Percentiles rank a stretch among this genome's conserved stretches.
Evolutionary conservation across 805 yeast species (phyloP).

Genomic region (Kazachstania psychrophila): DNA sequence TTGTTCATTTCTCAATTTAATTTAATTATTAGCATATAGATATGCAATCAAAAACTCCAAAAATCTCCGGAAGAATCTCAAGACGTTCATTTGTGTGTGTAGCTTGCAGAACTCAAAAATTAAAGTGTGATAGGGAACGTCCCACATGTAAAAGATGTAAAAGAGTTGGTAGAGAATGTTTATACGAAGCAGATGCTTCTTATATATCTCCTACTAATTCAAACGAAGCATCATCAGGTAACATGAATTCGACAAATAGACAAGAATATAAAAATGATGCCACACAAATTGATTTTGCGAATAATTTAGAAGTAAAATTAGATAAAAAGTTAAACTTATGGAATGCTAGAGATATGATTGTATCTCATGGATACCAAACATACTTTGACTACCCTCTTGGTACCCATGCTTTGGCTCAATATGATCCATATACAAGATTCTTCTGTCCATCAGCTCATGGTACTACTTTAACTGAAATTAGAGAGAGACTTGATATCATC

Average conservation of each 20-base stretch:
- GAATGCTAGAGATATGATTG: constrained; percentile 8
- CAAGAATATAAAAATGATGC: no score
- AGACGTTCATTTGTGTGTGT: constrained; percentile 7
- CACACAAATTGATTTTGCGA: no score
- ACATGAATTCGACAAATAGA: no score
- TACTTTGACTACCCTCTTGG: constrained; percentile 9
- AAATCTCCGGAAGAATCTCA: no score
- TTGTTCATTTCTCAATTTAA: no score
- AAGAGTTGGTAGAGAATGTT: constrained; percentile 1
- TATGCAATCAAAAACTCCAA: no score
- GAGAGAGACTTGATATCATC: neutral
- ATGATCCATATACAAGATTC: constrained; percentile 6
- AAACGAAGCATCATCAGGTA: no score
- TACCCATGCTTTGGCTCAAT: constrained; percentile 7
- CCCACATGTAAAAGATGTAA: constrained; percentile 10
- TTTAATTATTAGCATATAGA: no score
- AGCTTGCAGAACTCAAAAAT: constrained; percentile 7
- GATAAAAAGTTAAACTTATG: constrained; percentile 4
- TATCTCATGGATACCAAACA: constrained; percentile 4
- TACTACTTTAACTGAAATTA: constrained; percentile 5
- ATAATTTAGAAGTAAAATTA: neutral
- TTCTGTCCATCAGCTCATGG: constrained; percentile 8
- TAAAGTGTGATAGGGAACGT: constrained; percentile 9
- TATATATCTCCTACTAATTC: neutral
- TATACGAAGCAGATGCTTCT: neutral